Base-by-base conservation (phyloP, 345 rosid species). In the Rhizophora apiculata region DNA sequence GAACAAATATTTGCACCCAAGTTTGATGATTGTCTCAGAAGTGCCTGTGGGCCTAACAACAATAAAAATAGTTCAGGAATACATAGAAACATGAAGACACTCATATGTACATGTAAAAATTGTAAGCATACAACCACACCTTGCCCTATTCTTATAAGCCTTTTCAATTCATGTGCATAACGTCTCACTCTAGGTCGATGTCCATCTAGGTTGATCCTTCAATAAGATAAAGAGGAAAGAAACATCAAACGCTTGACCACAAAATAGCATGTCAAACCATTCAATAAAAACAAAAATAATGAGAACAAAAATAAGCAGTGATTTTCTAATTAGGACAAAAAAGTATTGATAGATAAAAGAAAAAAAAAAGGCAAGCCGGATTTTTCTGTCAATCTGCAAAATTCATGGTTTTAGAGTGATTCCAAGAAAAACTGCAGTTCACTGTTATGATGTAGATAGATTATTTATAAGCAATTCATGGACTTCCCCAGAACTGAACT, bases 121-220 rank as follows among this genome's bases (percentile, higher is more conserved):
- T 3, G 3, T 43, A 43, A 49, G 8, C 27, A 74, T 55, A 18
- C n/a, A 72, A 72, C 79, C 81, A 76, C 72, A 94, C 98, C 98
- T 80, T 88, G 96, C 30, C 98, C 97, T 72, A 91, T 94, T 76
- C 77, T 89, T 75, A 94, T 87, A 10, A 94, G 87, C 80, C 75
- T 94, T 82, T 81, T 90, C 34, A 93, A 79, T 62, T 89, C 98
- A 69, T 68, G 74, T 10, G 98, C 98, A 84, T 91, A 91, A 19
- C 87, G 88, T 86, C 97, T 83, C 60, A 94, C 90, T 85, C 93
- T 84, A 59, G 86, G 96, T 65, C 96, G 90, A 86, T 83, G 98
- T 62, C 93, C 96, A 67, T 87, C 98, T 56, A 94, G 76, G 84
- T 89, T 78, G 67, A 91, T 87, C 82, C 98, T 89, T 79, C 72